Evolutionary conservation across 306 rosid species (phyloP).

Genomic region (Pterocarpus santalinus): DNA sequence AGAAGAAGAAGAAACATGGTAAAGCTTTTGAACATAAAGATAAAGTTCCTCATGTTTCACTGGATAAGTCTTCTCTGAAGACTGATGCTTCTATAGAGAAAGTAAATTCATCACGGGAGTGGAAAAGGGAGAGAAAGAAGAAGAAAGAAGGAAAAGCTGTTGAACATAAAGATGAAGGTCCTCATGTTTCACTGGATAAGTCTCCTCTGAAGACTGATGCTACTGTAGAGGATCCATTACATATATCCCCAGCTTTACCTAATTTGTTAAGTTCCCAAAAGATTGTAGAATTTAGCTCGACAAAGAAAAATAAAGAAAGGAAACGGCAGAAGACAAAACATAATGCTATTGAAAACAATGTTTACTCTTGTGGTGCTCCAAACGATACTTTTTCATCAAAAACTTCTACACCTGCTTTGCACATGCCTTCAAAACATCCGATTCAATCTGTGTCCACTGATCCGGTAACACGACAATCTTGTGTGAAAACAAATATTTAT

Average conservation of each 20-base stretch:
- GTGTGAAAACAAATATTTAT: slow-evolving; percentile 29
- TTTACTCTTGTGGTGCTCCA: slow-evolving; percentile 35
- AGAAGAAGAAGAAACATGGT: background rate
- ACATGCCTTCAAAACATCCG: slow-evolving; percentile 44
- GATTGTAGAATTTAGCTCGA: slow-evolving; percentile 37
- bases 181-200: slow-evolving; percentile 26
- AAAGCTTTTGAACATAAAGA: slow-evolving; percentile 1
- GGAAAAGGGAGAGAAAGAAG: background rate
- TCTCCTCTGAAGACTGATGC: slow-evolving; percentile 36
- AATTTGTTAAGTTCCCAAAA: slow-evolving; percentile 28
- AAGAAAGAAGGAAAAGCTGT: background rate
- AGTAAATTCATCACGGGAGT: slow-evolving; percentile 28
- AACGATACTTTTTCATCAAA: slow-evolving; percentile 40
- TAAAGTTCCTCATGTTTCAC: slow-evolving; percentile 34
- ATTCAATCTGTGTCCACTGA: slow-evolving; percentile 41
- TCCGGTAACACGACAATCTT: slow-evolving; percentile 42
- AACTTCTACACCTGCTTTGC: slow-evolving; percentile 30
- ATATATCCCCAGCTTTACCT: slow-evolving; percentile 41
- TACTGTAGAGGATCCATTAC: slow-evolving; percentile 31
- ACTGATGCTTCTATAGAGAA: slow-evolving; percentile 18
- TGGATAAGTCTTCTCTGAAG: slow-evolving; percentile 25
- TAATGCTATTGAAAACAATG: slow-evolving; percentile 40
- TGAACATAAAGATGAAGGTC: slow-evolving; percentile 26
- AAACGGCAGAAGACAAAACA: slow-evolving; percentile 37
- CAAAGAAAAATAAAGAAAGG: slow-evolving; percentile 22